These are phyloP conservation scores for Limonium bicolor DNA, from an alignment of 148 eudicot genomes.

Conservation along the genomic window DNA sequence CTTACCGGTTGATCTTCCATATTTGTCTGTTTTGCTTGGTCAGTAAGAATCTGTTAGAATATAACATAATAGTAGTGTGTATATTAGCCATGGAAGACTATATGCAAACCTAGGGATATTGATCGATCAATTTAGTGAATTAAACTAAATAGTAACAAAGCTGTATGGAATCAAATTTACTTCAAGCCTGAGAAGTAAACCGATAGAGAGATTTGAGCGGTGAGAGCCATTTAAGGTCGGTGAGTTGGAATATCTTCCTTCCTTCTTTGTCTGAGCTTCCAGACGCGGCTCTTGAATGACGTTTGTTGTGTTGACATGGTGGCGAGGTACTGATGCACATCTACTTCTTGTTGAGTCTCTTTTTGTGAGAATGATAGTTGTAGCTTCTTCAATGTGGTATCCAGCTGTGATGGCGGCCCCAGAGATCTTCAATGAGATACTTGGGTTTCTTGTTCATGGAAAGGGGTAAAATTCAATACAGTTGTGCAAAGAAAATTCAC, in stretches of 20 bases:
- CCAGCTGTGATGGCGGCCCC: no score
- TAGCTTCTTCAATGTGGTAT: no score
- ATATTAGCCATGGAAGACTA: no score
- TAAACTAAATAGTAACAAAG: no score
- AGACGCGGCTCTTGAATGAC: conserved; percentile 21
- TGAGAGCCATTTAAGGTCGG: conserved; percentile 7
- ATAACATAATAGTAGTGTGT: background rate
- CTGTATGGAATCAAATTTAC: no score
- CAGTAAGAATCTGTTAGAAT: conserved; percentile 13
- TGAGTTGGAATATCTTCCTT: conserved; percentile 14
- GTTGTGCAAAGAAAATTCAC: no score
- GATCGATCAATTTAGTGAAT: background rate
- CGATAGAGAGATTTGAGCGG: background rate
- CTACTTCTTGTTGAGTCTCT: conserved; percentile 13
- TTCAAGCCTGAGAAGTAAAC: conserved; percentile 15
- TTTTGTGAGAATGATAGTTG: no score
- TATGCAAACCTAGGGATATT: no score
- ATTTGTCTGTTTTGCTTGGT: conserved; percentile 13
- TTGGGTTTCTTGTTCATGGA: no score
- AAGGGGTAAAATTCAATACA: no score
- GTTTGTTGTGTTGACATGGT: conserved; percentile 16
- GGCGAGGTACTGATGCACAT: conserved; percentile 22
- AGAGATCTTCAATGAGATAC: no score
- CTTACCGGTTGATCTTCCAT: conserved; percentile 9
- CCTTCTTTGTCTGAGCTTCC: conserved; percentile 25